phyloP scores from a whole-genome alignment of 805 yeast species.

The Lipomyces yamanashiensis region DNA sequence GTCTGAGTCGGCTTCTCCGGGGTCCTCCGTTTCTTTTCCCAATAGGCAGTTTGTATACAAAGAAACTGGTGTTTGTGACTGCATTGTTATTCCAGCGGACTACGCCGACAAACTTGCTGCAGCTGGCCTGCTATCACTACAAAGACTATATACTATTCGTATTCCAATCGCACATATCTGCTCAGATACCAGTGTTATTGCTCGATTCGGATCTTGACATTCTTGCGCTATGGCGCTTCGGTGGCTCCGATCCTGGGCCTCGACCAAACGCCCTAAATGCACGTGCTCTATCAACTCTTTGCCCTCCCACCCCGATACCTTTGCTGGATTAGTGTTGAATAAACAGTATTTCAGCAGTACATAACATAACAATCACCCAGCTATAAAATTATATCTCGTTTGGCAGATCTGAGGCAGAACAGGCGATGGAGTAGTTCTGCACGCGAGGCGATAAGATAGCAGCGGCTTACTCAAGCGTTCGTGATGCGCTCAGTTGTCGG shows the following conservation, averaged over 20 bases:
- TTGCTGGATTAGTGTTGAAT: background rate
- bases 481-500: too few relatives aligned
- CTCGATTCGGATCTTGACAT: background rate
- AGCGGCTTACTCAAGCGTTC: too few relatives aligned
- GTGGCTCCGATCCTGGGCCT: constrained; percentile 8
- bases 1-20: background rate
- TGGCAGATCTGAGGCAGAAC: too few relatives aligned
- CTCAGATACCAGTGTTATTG: background rate
- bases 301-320: background rate
- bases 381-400: too few relatives aligned
- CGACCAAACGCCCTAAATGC: constrained; percentile 7
- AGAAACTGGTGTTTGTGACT: background rate
- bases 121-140: too few relatives aligned
- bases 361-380: too few relatives aligned
- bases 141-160: too few relatives aligned
- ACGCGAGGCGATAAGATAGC: background rate
- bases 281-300: background rate
- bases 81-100: background rate
- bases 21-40: background rate
- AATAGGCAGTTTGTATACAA: constrained; percentile 9
- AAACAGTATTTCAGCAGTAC: too few relatives aligned
- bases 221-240: constrained; percentile 4
- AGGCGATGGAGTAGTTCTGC: background rate
- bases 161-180: background rate
- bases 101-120: background rate